A percentile compares a stretch with the other conserved stretches of the same genome.
These are phyloP conservation scores for Prosopis cineraria DNA, from an alignment of 306 rosid genomes.

Conservation along the genomic window DNA sequence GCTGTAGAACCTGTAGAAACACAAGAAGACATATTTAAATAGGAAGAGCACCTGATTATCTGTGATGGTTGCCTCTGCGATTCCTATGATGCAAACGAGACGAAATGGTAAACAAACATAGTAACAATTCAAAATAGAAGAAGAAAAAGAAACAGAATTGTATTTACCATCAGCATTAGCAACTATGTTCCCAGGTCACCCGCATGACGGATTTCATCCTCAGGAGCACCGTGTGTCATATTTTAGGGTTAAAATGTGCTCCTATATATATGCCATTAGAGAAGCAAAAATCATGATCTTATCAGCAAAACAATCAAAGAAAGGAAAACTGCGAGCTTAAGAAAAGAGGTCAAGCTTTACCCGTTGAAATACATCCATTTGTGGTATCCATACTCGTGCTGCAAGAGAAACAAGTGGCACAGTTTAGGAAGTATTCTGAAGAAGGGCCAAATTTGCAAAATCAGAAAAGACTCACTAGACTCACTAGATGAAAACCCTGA, in stretches of 20 bases:
- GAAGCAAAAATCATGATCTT: slow-evolving; percentile 21
- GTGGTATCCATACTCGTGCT: slow-evolving; percentile 98
- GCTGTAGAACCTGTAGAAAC: not conserved
- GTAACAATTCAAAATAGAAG: not conserved
- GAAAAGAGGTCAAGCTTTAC: slow-evolving; percentile 39
- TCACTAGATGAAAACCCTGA: slow-evolving; percentile 92
- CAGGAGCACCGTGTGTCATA: slow-evolving; percentile 90
- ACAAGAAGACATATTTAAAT: not conserved
- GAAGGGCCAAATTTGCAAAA: slow-evolving; percentile 19
- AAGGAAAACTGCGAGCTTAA: not conserved
- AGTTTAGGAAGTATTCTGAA: slow-evolving; percentile 2
- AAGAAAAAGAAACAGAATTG: not conserved
- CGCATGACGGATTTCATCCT: slow-evolving; percentile 93
- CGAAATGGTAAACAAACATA: not conserved
- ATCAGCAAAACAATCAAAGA: slow-evolving; percentile 3
- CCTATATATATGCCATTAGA: slow-evolving; percentile 48
- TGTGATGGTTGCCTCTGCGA: slow-evolving; percentile 69
- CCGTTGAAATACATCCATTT: slow-evolving; percentile 95
- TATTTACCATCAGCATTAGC: slow-evolving; percentile 66
- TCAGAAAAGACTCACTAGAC: slow-evolving; percentile 32
- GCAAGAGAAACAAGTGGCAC: slow-evolving; percentile 33
- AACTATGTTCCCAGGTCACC: slow-evolving; percentile 97
- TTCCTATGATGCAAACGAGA: slow-evolving; percentile 47
- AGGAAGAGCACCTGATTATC: slow-evolving; percentile 61
- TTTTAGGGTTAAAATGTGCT: slow-evolving; percentile 86